Percentiles rank a stretch among this genome's conserved stretches.
Conservation (phyloP, 2,329 filamentous ascomycete genomes). For the Penicillium sp. region DNA sequence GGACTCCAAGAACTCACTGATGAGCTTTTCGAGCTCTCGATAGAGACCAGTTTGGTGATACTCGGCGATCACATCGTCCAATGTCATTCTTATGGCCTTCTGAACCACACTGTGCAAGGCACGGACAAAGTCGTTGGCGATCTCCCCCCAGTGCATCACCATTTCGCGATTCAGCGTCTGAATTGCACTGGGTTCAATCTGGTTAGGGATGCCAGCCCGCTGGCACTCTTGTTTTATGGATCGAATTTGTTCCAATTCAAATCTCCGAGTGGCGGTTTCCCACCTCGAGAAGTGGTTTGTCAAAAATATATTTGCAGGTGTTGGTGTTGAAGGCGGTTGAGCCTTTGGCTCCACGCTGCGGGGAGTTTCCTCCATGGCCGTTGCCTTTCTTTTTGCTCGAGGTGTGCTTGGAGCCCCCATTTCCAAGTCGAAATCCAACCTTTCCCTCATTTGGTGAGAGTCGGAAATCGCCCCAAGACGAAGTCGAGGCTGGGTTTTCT, state of each 20-base stretch:
- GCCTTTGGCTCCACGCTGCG: background rate
- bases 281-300: background rate
- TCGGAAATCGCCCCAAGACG: constrained; percentile 27
- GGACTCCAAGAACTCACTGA: constrained; percentile 50
- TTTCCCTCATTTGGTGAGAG: constrained; percentile 40
- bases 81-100: constrained; percentile 44
- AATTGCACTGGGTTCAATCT: constrained; percentile 62
- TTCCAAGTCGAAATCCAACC: constrained; percentile 29
- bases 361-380: background rate
- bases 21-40: constrained; percentile 36
- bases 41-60: constrained; percentile 39
- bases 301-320: background rate
- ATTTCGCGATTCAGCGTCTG: constrained; percentile 59
- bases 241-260: constrained; percentile 48
- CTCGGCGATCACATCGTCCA: constrained; percentile 42
- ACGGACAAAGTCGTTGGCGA: constrained; percentile 47
- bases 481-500: constrained; percentile 42
- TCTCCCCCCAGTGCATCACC: constrained; percentile 59
- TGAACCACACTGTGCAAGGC: constrained; percentile 32
- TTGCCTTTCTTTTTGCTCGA: constrained; percentile 22
- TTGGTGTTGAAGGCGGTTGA: background rate
- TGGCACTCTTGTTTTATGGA: constrained; percentile 57
- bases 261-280: constrained; percentile 20
- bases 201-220: constrained; percentile 59
- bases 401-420: background rate